A percentile compares a stretch with the other conserved stretches of the same genome.
Conservation (phyloP, 768 basidiomycete species). For the Psilocybe subaeruginosa region DNA sequence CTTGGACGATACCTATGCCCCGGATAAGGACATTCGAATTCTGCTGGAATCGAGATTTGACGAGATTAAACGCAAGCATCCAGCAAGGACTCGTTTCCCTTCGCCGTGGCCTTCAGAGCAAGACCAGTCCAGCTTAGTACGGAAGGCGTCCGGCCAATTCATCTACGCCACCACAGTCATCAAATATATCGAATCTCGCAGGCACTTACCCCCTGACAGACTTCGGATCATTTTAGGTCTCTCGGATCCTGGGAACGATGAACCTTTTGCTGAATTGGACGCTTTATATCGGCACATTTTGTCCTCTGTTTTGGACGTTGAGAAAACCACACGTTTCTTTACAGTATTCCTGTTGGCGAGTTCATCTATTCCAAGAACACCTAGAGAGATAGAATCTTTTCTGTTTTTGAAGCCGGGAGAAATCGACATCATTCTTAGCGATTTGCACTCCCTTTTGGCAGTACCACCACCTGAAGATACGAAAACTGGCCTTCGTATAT, state of each 20-base stretch:
- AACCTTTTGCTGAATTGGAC: slow-evolving; percentile 14
- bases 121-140: slow-evolving; percentile 2
- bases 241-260: slow-evolving; percentile 2
- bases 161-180: slow-evolving; percentile 19
- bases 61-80: slow-evolving; percentile 15
- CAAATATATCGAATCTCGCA: slow-evolving; percentile 11
- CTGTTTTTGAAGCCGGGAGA: slow-evolving; percentile 13
- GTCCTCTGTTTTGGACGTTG: slow-evolving; percentile 1
- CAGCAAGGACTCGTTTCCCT: background rate
- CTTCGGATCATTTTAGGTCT: slow-evolving; percentile 14
- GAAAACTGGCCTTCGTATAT: slow-evolving; percentile 1
- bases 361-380: background rate
- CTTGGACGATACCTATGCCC: slow-evolving; percentile 13
- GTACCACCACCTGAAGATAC: background rate
- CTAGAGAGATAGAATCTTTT: slow-evolving; percentile 10
- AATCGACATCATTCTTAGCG: slow-evolving; percentile 14
- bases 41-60: slow-evolving; percentile 14
- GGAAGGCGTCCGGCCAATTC: slow-evolving; percentile 21
- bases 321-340: background rate
- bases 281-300: slow-evolving; percentile 13
- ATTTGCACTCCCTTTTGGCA: slow-evolving; percentile 14
- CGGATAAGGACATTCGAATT: slow-evolving; percentile 12
- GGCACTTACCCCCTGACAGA: slow-evolving; percentile 8
- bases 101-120: slow-evolving; percentile 5
- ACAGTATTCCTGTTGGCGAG: background rate